phyloP scores from a whole-genome alignment of 148 eudicot genomes.

The Agrostemma githago region DNA sequence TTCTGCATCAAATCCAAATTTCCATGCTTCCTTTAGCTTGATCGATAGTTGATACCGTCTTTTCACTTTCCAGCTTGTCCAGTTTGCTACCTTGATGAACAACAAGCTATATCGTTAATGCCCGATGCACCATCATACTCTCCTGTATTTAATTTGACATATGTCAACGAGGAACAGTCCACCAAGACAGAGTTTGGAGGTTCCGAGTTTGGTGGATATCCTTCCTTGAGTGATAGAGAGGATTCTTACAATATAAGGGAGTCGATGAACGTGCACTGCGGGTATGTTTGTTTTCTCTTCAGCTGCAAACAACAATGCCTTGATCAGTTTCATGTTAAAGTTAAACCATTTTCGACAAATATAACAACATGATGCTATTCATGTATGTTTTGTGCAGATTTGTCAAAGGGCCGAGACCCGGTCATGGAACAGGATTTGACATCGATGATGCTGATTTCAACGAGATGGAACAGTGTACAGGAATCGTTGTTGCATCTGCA shows the following conservation, averaged over 20 bases:
- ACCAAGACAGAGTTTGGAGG: conserved; percentile 91
- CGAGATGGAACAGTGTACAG: conserved; percentile 76
- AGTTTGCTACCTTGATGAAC: conserved; percentile 84
- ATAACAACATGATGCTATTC: too few species aligned
- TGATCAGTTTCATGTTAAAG: too few species aligned
- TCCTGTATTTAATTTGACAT: conserved; percentile 66
- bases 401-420: conserved; percentile 77
- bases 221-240: conserved; percentile 75
- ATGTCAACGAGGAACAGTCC: conserved; percentile 61
- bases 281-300: conserved; percentile 44
- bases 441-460: conserved; percentile 73
- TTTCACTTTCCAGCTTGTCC: conserved; percentile 73
- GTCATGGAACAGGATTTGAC: conserved; percentile 83
- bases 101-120: conserved; percentile 73
- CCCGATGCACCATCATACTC: conserved; percentile 81
- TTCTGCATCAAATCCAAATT: conserved; percentile 1
- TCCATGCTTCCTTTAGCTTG: background rate
- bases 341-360: too few species aligned
- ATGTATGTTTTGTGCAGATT: conserved; percentile 42
- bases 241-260: conserved; percentile 83
- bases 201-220: conserved; percentile 95
- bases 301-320: too few species aligned
- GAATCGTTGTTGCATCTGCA: conserved; percentile 90
- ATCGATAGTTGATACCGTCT: background rate
- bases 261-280: conserved; percentile 91